A percentile compares a stretch with the other conserved stretches of the same genome.
phyloP scores from a whole-genome alignment of 108 stramenopile species.

The Thalassiosira profunda region DNA sequence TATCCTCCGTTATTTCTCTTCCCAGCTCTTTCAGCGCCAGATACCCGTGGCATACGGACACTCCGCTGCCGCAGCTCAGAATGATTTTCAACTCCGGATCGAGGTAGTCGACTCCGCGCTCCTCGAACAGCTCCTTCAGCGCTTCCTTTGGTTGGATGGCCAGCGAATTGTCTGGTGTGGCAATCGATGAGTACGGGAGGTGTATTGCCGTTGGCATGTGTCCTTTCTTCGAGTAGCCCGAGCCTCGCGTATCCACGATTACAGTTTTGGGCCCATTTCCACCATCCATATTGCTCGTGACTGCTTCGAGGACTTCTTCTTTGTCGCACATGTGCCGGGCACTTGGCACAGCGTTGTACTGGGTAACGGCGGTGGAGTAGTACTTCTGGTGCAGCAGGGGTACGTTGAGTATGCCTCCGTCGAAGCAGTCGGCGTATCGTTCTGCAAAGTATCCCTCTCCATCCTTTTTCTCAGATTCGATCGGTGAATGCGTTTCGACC shows the following conservation, averaged over 20 bases:
- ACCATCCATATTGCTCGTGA: constrained; percentile 19
- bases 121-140: constrained; percentile 46
- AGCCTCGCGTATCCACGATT: constrained; percentile 75
- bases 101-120: constrained; percentile 56
- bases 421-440: constrained; percentile 20
- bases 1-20: constrained; percentile 45
- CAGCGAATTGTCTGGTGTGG: constrained; percentile 49
- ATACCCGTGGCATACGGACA: constrained; percentile 70
- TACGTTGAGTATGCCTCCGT: constrained; percentile 34
- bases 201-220: constrained; percentile 84
- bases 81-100: constrained; percentile 48
- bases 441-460: constrained; percentile 18
- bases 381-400: constrained; percentile 16
- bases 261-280: constrained; percentile 25
- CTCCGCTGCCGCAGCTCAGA: constrained; percentile 78
- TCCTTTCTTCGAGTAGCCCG: constrained; percentile 57
- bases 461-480: constrained; percentile 6
- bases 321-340: constrained; percentile 43
- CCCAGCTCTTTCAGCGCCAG: constrained; percentile 72
- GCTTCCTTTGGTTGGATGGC: constrained; percentile 58
- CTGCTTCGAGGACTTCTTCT: constrained; percentile 40
- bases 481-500: constrained; percentile 47
- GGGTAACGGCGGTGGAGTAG: constrained; percentile 43
- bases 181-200: constrained; percentile 60
- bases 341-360: constrained; percentile 46